A percentile compares a stretch with the other conserved stretches of the same genome.
phyloP scores from a whole-genome alignment of 192 early-diverging fungal genomes.

The Coemansia sp. region DNA sequence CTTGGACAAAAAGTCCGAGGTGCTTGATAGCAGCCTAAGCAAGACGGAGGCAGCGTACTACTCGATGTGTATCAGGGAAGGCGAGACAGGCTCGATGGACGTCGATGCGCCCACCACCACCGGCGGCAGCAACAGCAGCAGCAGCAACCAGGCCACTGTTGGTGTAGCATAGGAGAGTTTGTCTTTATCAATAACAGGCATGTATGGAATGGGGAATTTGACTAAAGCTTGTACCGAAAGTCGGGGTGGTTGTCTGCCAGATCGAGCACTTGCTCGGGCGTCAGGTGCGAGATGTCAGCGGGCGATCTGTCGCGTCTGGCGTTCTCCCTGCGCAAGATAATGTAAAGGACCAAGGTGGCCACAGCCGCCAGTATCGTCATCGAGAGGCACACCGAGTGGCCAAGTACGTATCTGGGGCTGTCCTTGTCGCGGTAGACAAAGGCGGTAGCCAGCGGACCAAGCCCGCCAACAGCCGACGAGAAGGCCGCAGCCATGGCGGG shows the following conservation, averaged over 20 bases:
- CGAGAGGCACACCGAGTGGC: constrained; percentile 42
- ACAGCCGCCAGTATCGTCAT: constrained; percentile 30
- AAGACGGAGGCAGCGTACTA: constrained; percentile 51
- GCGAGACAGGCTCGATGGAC: constrained; percentile 21
- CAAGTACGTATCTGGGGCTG: constrained; percentile 27
- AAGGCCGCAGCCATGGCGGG: constrained; percentile 49
- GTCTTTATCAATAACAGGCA: background rate
- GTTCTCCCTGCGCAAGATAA: constrained; percentile 27
- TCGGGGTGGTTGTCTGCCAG: constrained; percentile 49
- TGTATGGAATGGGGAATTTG: background rate
- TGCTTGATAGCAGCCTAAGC: constrained; percentile 48
- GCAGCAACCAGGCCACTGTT: background rate
- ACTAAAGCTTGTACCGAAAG: constrained; percentile 42
- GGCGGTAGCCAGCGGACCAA: constrained; percentile 46
- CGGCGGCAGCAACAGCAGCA: background rate
- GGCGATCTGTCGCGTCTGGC: constrained; percentile 18
- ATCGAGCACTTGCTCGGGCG: constrained; percentile 27
- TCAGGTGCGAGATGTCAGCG: constrained; percentile 19
- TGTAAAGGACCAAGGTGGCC: constrained; percentile 20
- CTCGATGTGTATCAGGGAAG: constrained; percentile 43
- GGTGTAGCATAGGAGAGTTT: background rate
- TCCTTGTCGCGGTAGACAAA: constrained; percentile 52
- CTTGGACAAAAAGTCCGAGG: constrained; percentile 36
- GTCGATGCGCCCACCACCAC: background rate
- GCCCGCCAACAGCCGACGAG: constrained; percentile 34